phyloP scores from a whole-genome alignment of 2,329 filamentous ascomycete genomes.

The Neocatenulostroma microsporum region DNA sequence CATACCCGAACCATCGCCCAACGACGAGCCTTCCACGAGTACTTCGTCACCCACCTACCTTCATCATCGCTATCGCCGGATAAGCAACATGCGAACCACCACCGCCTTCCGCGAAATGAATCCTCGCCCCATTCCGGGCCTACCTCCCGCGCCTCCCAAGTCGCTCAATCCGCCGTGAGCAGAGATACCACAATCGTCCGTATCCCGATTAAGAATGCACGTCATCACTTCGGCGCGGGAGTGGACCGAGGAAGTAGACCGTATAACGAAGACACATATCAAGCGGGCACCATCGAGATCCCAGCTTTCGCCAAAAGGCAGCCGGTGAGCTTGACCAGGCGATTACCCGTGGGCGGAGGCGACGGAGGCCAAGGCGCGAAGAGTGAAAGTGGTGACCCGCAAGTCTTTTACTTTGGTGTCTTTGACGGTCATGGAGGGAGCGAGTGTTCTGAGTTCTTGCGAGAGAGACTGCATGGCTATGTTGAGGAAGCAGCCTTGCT shows the following conservation, averaged over 20 bases:
- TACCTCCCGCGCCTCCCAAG: conserved; percentile 13
- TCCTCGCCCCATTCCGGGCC: conserved; percentile 64
- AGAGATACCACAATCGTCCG: conserved; percentile 88
- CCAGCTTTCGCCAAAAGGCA: conserved; percentile 83
- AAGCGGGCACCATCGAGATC: conserved; percentile 87
- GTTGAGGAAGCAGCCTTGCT: conserved; percentile 71
- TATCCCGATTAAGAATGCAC: conserved; percentile 85
- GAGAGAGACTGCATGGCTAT: conserved; percentile 78
- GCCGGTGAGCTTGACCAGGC: conserved; percentile 54
- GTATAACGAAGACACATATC: conserved; percentile 90
- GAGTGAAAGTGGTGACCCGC: conserved; percentile 76
- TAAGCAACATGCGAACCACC: conserved; percentile 45
- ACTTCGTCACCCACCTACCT: conserved; percentile 93
- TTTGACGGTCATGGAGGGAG: conserved; percentile 93
- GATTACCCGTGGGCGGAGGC: conserved; percentile 18
- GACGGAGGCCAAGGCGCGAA: conserved; percentile 50
- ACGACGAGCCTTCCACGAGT: conserved; percentile 67
- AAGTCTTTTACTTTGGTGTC: conserved; percentile 94
- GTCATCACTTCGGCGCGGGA: conserved; percentile 86
- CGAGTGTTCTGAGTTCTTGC: conserved; percentile 80
- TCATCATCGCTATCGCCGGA: conserved; percentile 90
- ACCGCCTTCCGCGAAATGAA: conserved; percentile 77
- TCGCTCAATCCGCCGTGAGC: conserved; percentile 37
- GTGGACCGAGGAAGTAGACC: conserved; percentile 72
- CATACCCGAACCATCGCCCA: conserved; percentile 9